Conservation (phyloP, 2,329 filamentous ascomycete genomes). For the Sclerotinia subarctica region DNA sequence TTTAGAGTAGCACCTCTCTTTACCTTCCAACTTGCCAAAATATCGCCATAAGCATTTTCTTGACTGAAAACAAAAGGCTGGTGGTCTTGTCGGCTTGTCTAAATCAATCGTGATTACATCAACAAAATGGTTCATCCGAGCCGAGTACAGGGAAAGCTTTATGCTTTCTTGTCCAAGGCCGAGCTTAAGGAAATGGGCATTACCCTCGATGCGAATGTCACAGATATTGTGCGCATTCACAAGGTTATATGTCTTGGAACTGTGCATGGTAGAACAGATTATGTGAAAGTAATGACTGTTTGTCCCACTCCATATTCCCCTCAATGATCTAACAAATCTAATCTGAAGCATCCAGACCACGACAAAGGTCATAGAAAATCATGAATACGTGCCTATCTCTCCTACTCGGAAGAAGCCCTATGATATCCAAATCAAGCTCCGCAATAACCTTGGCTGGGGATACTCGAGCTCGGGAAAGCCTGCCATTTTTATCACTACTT, state of each 20-base stretch:
- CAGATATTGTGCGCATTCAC: background rate
- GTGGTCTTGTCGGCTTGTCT: too few species aligned
- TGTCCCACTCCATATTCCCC: background rate
- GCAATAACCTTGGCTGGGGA: constrained; percentile 13
- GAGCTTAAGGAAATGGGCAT: background rate
- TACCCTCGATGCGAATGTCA: background rate
- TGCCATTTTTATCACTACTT: background rate
- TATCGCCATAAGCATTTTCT: background rate
- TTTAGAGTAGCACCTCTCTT: background rate
- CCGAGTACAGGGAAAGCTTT: background rate
- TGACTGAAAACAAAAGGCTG: too few species aligned
- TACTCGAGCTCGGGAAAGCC: constrained; percentile 8
- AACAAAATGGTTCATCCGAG: background rate
- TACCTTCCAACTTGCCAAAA: background rate
- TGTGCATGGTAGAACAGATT: background rate
- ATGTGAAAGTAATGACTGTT: background rate
- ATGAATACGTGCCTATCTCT: constrained; percentile 25
- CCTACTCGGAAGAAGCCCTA: constrained; percentile 25
- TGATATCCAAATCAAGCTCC: constrained; percentile 24
- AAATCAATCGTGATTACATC: background rate
- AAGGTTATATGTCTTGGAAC: background rate
- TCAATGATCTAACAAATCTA: background rate
- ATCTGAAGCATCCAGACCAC: background rate
- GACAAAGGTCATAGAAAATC: background rate
- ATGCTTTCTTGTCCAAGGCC: background rate